Base-by-base conservation (phyloP, 1,139 yeast genomes). In the Kazachstania sp. region DNA sequence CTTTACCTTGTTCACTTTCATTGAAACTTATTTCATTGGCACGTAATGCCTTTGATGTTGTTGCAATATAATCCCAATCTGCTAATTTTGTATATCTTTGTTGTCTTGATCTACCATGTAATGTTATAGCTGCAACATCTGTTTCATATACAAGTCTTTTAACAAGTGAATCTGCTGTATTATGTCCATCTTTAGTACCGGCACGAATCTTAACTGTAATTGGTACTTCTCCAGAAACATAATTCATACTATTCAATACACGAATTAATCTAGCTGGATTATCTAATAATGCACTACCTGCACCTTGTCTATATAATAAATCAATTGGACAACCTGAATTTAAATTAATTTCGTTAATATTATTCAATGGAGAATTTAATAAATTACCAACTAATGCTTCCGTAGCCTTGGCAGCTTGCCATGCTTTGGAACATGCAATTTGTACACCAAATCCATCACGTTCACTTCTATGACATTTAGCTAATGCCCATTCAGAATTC, bases 261-360 rank as follows among this genome's bases (percentile, higher is more conserved):
- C 95, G 75, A 41, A 83, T 65, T 67, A 90, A 69, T 59, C 87
- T 78, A 0, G 95, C 82, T 8, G 95, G 95, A 61, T 86, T 88
- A 54, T 88, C 97, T 75, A 92, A 71, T 51, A 92, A 73, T 0
- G 97, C 98, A 37, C 95, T 82, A 1, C 99, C 98, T 54, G 95
- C 95, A 30, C 99, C 99, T 63, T 86, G 90, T 56, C 92, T 77
- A 66, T 82, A 94, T 26, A 92, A 72, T 56, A 94, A 73, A 64
- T 94, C 98, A 57, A 92, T 92, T 15, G 99, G 99, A 66, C 99
- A 92, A 2, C 99, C 99, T 64, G 95, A 84, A 68, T 92, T 92
- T 59, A 92, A 74, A 63, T 92, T 94, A 54, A 92, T 71, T 64
- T 92, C 97, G 32, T 85, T 78, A 20, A 83, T 78, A 34, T 16